Evolutionary conservation across 2,329 filamentous ascomycete genomes (phyloP), one percentile per base, ranked within the genome.

Genomic region (Penicillium sp.): DNA sequence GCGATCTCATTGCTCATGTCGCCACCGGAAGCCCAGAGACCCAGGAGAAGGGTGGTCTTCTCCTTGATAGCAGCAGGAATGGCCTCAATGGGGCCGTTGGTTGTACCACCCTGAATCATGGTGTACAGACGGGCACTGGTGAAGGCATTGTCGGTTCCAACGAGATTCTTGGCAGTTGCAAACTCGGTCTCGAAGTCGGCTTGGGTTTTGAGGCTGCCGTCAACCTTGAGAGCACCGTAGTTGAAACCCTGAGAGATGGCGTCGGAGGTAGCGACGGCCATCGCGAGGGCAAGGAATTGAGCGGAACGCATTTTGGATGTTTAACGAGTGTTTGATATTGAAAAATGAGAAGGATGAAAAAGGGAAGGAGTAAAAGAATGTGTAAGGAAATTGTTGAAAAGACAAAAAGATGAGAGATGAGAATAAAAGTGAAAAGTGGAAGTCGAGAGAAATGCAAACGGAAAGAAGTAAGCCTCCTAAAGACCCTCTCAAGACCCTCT

Each of bases 31-130:
- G 82, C 81, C 89, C 89, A 95, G 44, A 96, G 74, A 58, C 88
- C 88, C 12, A 95, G 80, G 10, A 96, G 78, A 24, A 96, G 78
- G 38, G 78, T 77, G 2, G 87, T 94, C 60, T 88, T 79, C 62
- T 87, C 87, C 59, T 77, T 79, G 69, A 95, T 88, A 61, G 88
- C 89, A 38, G 89, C 89, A 37, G 84, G 85, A 55, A 95, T 88
- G 57, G 85, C 87, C 35, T 78, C 74, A 62, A 85, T 88, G 60
- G 81, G 77, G 28, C 76, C 76, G 69, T 77, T 83, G 56, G 77
- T 69, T 6, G 84, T 83, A 56, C 80, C 82, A 46, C 60, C 65
- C 58, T 64, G 66, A 64, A 83, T 80, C 73, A 80, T 82, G 65
- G 84, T 86, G 75, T 87, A 77, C 26, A 77, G 64, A 49, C 75